Evolutionary conservation across 495 filamentous ascomycete species (phyloP).

Genomic region (Astrocystis sublimbata): DNA sequence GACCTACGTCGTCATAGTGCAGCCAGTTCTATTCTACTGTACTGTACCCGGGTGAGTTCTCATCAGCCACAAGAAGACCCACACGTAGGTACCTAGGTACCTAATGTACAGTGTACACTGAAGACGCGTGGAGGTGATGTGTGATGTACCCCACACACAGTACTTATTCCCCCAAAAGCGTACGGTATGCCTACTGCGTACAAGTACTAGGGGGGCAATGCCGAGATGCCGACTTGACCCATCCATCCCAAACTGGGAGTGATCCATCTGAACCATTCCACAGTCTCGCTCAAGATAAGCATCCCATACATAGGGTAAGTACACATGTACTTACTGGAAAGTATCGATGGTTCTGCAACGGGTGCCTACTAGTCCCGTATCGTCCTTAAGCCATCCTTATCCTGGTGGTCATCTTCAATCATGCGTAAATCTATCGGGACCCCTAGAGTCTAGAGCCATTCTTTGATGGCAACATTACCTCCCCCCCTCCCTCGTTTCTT

Average conservation of each 20-base stretch:
- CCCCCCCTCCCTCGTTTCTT: neutral
- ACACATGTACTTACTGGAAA: too few species aligned
- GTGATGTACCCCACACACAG: too few species aligned
- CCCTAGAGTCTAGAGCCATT: neutral
- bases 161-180: too few species aligned
- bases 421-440: neutral
- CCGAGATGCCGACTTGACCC: conserved; percentile 10
- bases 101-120: neutral
- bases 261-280: neutral
- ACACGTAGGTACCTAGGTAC: neutral
- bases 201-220: neutral
- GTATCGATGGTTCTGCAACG: too few species aligned
- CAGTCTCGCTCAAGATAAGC: conserved; percentile 5
- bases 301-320: neutral
- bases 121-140: neutral
- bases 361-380: too few species aligned
- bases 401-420: neutral
- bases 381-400: neutral
- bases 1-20: too few species aligned
- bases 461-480: neutral
- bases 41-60: too few species aligned
- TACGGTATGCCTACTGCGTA: too few species aligned
- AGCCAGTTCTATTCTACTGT: too few species aligned
- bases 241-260: neutral
- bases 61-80: neutral